These are phyloP conservation scores for Eragrostis nindensis DNA, from an alignment of 176 grass and related monocot species.

Conservation along the genomic window DNA sequence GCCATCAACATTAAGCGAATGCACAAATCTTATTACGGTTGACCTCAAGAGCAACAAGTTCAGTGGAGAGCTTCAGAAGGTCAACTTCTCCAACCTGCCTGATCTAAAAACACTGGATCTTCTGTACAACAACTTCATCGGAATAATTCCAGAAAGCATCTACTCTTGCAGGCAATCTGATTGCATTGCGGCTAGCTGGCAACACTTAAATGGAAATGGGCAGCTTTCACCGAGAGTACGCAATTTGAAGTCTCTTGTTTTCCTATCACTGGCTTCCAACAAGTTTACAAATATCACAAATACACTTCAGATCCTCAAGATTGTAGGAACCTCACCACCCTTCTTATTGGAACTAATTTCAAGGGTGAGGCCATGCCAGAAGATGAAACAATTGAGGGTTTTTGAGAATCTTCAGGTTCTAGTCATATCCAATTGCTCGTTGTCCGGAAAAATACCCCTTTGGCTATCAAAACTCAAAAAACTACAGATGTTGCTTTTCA, in stretches of 20 bases:
- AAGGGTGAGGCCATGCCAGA: slow-evolving; percentile 36
- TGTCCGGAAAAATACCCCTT: slow-evolving; percentile 45
- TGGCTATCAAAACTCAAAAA: slow-evolving; percentile 40
- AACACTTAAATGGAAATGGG: slow-evolving; percentile 36
- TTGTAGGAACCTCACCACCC: slow-evolving; percentile 15
- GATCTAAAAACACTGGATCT: slow-evolving; percentile 44
- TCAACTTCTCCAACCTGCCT: slow-evolving; percentile 42
- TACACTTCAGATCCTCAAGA: slow-evolving; percentile 37
- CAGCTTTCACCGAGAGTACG: slow-evolving; percentile 32
- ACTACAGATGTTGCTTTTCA: slow-evolving; percentile 27
- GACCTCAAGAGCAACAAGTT: slow-evolving; percentile 41
- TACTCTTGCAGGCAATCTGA: slow-evolving; percentile 44
- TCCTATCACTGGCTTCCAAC: slow-evolving; percentile 39
- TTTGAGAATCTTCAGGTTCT: slow-evolving; percentile 46
- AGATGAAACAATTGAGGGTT: slow-evolving; percentile 26
- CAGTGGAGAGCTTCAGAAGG: slow-evolving; percentile 19
- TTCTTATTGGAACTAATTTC: slow-evolving; percentile 43
- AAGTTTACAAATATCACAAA: slow-evolving; percentile 40
- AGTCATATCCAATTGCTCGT: slow-evolving; percentile 11
- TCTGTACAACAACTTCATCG: slow-evolving; percentile 28
- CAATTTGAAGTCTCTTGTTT: slow-evolving; percentile 39
- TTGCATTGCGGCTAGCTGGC: slow-evolving; percentile 25
- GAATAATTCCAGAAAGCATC: slow-evolving; percentile 52
- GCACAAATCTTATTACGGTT: slow-evolving; percentile 26
- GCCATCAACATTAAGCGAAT: slow-evolving; percentile 40